Evolutionary conservation across 345 rosid species (phyloP).

Genomic region (Boechera retrofracta): DNA sequence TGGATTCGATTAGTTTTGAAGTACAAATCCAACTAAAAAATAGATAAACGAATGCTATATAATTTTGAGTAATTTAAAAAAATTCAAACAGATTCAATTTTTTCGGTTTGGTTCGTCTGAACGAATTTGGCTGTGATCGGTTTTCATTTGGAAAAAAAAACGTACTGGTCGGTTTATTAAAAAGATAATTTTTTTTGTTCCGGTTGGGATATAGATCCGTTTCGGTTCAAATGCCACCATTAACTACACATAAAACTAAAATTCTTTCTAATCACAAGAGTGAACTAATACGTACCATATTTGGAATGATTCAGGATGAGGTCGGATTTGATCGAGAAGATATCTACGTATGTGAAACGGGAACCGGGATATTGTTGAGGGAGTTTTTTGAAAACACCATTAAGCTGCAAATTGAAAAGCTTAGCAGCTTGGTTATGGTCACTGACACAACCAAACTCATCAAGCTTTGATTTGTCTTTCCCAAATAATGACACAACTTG

Average conservation of each 20-base stretch:
- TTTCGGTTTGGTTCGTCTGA: no score
- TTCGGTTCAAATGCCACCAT: neutral
- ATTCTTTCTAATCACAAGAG: neutral
- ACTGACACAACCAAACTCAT: constrained; percentile 55
- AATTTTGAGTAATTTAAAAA: no score
- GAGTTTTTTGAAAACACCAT: constrained; percentile 44
- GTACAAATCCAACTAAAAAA: no score
- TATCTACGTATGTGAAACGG: constrained; percentile 54
- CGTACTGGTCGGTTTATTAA: no score
- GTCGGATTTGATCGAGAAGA: constrained; percentile 59
- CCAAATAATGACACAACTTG: constrained; percentile 45
- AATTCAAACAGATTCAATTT: no score
- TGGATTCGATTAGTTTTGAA: no score
- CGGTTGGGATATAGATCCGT: no score
- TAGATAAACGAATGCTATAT: no score
- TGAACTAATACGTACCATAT: constrained; percentile 47
- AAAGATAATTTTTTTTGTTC: no score
- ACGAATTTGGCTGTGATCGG: no score
- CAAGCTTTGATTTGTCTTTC: constrained; percentile 45
- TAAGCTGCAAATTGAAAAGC: constrained; percentile 52
- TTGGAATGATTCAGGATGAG: constrained; percentile 47
- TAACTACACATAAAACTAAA: no score
- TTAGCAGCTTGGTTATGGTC: constrained; percentile 57
- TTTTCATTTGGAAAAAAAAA: no score
- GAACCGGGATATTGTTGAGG: constrained; percentile 50